Evolutionary conservation across 1,284 basidiomycete genomes (phyloP), one percentile per base, ranked within the genome.

Genomic region (Gomphus bonarii): DNA sequence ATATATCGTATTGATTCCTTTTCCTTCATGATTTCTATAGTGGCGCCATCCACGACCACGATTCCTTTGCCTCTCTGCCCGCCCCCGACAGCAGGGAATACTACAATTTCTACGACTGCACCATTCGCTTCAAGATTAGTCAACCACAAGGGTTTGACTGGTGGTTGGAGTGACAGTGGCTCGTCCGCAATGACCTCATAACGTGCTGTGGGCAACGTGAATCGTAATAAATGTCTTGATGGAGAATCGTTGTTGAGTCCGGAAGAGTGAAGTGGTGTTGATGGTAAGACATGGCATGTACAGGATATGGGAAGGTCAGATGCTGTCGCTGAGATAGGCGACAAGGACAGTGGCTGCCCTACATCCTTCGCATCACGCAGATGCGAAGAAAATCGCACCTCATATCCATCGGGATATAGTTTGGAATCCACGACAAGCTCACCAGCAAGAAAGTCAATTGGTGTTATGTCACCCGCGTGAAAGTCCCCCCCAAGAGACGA

Each of bases 181-280:
- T 94, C 89, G 58, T 80, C 73, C 18, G 93, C 79, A 0, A 81
- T 81, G 33, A 83, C 75, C 65, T 85, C 82, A 65, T 85, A 91
- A 59, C 85, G 86, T 10, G 85, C 82, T 0, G 90, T 92, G 2
- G 91, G 91, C n/a, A 95, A 70, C 40, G 78, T 83, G 55, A 95
- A 66, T 44, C 87, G 77, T 10, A 95, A 62, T 18, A 95, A 68
- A 66, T 94, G 89, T 38, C 88, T 78, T 20, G 83, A 77, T 7
- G 82, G 79, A 50, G 74, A 73, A 59, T 79, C 78, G 11, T 75
- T 72, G 59, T 75, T 79, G 58, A 85, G 66, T 9, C 82, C 83
- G 5, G 84, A 84, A 3, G 90, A 89, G 66, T 91, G 87, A 42
- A 90, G 70, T 1, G 88, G 83, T 1, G 89, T 91, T 3, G 84